Base-by-base conservation (phyloP, 2,329 filamentous ascomycete species). In the Pseudophaeomoniella oleicola region DNA sequence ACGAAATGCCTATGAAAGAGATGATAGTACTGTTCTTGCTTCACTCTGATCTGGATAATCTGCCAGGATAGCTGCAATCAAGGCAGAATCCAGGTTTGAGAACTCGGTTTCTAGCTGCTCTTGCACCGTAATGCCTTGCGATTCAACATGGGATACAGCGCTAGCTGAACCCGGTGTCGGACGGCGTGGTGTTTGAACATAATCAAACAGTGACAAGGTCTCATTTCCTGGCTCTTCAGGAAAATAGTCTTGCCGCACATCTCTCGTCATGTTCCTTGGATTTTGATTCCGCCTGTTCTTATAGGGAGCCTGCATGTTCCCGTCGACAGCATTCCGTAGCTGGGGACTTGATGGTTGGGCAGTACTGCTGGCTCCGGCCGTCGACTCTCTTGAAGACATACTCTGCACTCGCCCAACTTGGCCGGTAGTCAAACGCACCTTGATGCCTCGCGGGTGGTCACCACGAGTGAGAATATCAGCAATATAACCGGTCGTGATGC, bases 401-500 rank as follows among this genome's bases (percentile, higher is more conserved):
- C 40, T 33, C 55, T 87, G 82, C 17, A 88, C 82, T 12, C 82
- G 63, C 2, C 82, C 82, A 2, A 88, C 72, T 16, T 78, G 67
- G 1, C 81, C 81, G 52, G 82, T 79, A 1, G 62, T 59, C 4
- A 88, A 63, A 2, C 81, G 72, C 16, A 87, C 81, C 55, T 87
- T 88, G 60, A 87, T 82, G 22, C 82, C 82, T 6, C 79, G 69
- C 2, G 80, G 79, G 48, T 88, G 82, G 46, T 87, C 73, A 16
- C 80, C 79, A 1, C 71, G 64, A 2, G 81, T 87, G 34, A 88
- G 63, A 0, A 87, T 55, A 32, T 84, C 72, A 36, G 68, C 66
- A 1, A 88, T 73, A 4, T 66, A 56, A 16, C 82, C 82, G 32
- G 66, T 62, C 1, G 84, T 81, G 47, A 83, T 75, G 32, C 70